A percentile compares a stretch with the other conserved stretches of the same genome.
Conservation (phyloP, 306 rosid genomes). For the Vigna trinervia region DNA sequence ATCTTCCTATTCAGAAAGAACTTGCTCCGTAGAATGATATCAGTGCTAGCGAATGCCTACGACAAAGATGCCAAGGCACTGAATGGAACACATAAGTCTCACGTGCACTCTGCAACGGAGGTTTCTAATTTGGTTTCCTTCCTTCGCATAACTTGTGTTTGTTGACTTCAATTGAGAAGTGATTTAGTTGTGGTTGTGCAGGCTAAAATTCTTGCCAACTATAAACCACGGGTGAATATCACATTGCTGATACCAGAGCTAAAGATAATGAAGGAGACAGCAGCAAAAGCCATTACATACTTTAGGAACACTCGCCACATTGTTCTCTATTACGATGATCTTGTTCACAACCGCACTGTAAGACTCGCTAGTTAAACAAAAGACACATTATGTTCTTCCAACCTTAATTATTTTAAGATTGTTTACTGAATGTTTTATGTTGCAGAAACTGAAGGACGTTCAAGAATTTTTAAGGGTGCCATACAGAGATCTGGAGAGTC, state of each 20-base stretch:
- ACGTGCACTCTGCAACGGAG: slow-evolving; percentile 63
- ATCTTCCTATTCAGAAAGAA: slow-evolving; percentile 71
- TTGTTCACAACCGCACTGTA: slow-evolving; percentile 64
- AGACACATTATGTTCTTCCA: background rate
- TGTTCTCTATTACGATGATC: slow-evolving; percentile 72
- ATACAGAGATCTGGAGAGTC: slow-evolving; percentile 57
- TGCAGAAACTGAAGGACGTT: slow-evolving; percentile 66
- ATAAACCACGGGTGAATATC: slow-evolving; percentile 57
- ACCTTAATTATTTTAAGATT: background rate
- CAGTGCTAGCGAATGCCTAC: slow-evolving; percentile 64
- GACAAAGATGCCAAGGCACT: slow-evolving; percentile 66
- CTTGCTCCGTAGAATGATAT: slow-evolving; percentile 70
- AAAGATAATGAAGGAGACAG: slow-evolving; percentile 50
- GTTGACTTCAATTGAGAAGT: slow-evolving; percentile 12
- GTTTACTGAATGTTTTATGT: background rate
- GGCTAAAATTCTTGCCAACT: slow-evolving; percentile 68
- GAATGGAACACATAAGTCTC: slow-evolving; percentile 78
- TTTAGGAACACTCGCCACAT: slow-evolving; percentile 65
- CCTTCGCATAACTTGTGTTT: background rate
- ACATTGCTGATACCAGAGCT: slow-evolving; percentile 55
- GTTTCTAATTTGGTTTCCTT: slow-evolving; percentile 29
- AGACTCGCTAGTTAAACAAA: slow-evolving; percentile 10
- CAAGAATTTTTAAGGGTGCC: slow-evolving; percentile 70
- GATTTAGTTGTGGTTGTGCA: slow-evolving; percentile 30
- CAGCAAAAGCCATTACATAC: slow-evolving; percentile 51